A percentile compares a stretch with the other conserved stretches of the same genome.
Evolutionary conservation across 1,284 basidiomycete genomes (phyloP).

Genomic region (Heterobasidion parviporum): DNA sequence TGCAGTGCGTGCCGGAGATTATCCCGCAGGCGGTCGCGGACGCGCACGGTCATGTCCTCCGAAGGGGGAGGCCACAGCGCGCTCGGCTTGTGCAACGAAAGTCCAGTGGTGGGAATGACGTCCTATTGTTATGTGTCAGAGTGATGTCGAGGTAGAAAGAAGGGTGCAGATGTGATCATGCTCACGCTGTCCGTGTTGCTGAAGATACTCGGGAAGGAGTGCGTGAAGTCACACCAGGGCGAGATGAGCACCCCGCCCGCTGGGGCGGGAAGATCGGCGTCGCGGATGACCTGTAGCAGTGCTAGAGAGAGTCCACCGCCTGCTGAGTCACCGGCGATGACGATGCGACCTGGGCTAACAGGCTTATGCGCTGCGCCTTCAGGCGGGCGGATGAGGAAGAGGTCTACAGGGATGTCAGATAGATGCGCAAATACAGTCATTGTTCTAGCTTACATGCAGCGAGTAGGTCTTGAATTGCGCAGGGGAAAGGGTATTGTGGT

Average conservation of each 20-base stretch:
- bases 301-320: conserved; percentile 87
- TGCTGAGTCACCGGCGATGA: conserved; percentile 89
- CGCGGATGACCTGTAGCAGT: conserved; percentile 87
- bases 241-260: conserved; percentile 83
- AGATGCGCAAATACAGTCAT: background rate
- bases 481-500: conserved; percentile 96
- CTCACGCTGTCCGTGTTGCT: conserved; percentile 77
- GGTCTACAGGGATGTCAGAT: conserved; percentile 27
- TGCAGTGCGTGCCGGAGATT: conserved; percentile 55
- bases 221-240: conserved; percentile 91
- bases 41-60: conserved; percentile 54
- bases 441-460: conserved; percentile 58
- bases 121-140: conserved; percentile 36
- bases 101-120: conserved; percentile 60
- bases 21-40: conserved; percentile 55
- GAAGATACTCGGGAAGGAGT: conserved; percentile 88
- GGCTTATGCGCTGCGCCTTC: conserved; percentile 62
- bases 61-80: conserved; percentile 89
- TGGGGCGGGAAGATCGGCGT: conserved; percentile 74
- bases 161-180: background rate
- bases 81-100: conserved; percentile 78
- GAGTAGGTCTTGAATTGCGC: conserved; percentile 72
- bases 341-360: conserved; percentile 76
- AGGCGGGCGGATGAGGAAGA: conserved; percentile 65
- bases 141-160: background rate